Base-by-base conservation (phyloP, 176 grass and related monocot species). In the Neostapfia colusana region DNA sequence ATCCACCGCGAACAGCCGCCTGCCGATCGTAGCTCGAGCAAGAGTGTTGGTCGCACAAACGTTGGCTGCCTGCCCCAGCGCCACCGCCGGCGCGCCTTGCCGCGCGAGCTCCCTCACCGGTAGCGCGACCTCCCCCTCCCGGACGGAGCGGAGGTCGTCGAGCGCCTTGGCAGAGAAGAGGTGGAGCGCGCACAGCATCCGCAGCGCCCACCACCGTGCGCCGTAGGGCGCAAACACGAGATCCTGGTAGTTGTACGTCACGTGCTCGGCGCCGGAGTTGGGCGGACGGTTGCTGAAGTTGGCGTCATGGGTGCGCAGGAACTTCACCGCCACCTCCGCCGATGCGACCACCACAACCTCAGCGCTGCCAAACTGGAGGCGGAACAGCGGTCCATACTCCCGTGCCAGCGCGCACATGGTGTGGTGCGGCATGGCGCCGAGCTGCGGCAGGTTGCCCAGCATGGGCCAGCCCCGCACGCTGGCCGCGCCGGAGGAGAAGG, bases 241-340 rank as follows among this genome's bases (percentile, higher is more conserved):
- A 82, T 96, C 89, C 73, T 89, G 89, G 79, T 96, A 92, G 75
- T 96, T 92, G 78, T 96, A 96, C 10, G 93, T 87, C 70, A 88
- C 69, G 62, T 88, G 84, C 82, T 96, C 87, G 67, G 75, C 87
- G 8, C 93, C 84, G 2, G 89, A 96, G 82, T 82, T 96, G 18
- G 82, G 87, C 1, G 93, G 87, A 0, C 89, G 80, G 87, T 64
- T 78, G 67, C 81, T 62, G 82, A 96, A 96, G 28, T 88, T 96
- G 57, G 85, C 81, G 58, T 92, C 93, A 17, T 90, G 84, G 20
- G 6, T 23, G 50, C 88, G 85, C 60, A 96, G 87, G 74, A 96
- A 90, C 75, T 92, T 85, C 17, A 83, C 67, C 7, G 84, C 82
- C 61, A 79, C 71, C 1, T 8, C 26, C 2, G 75, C 85, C 0